Evolutionary conservation across 2,329 filamentous ascomycete genomes (phyloP).

Genomic region (Fusarium sp.): DNA sequence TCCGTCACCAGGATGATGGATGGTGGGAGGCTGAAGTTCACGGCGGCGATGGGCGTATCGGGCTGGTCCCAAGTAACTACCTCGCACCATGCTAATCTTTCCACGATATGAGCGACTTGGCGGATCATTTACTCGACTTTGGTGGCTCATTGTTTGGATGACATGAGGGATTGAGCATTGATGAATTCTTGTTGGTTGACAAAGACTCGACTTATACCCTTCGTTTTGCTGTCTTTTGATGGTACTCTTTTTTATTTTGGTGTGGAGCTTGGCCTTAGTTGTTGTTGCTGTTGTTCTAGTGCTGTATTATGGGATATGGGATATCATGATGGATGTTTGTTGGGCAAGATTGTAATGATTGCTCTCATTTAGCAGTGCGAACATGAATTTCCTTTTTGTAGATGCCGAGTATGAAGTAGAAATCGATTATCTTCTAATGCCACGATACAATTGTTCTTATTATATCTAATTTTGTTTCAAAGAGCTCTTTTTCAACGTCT

Average conservation of each 20-base stretch:
- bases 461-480: no score
- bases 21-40: slow-evolving; percentile 99
- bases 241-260: slow-evolving; percentile 4
- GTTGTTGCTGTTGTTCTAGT: slow-evolving; percentile 1
- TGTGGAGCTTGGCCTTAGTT: slow-evolving; percentile 25
- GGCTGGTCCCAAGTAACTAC: slow-evolving; percentile 75
- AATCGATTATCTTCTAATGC: no score
- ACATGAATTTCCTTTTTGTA: slow-evolving; percentile 11
- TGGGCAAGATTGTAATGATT: slow-evolving; percentile 34
- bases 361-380: slow-evolving; percentile 22
- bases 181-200: slow-evolving; percentile 14
- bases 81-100: slow-evolving; percentile 60
- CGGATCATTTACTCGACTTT: slow-evolving; percentile 8
- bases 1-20: slow-evolving; percentile 93
- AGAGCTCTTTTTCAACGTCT: no score
- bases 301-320: background rate
- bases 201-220: slow-evolving; percentile 29
- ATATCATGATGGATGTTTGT: slow-evolving; percentile 33
- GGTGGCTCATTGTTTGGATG: slow-evolving; percentile 10
- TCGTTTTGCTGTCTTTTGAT: slow-evolving; percentile 23
- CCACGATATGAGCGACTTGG: slow-evolving; percentile 18
- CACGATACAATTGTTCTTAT: background rate
- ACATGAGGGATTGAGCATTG: slow-evolving; percentile 10
- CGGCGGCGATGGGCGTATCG: slow-evolving; percentile 66
- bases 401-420: background rate